phyloP scores from a whole-genome alignment of 2,329 filamentous ascomycete genomes.

The Epicoccum sorghinum region DNA sequence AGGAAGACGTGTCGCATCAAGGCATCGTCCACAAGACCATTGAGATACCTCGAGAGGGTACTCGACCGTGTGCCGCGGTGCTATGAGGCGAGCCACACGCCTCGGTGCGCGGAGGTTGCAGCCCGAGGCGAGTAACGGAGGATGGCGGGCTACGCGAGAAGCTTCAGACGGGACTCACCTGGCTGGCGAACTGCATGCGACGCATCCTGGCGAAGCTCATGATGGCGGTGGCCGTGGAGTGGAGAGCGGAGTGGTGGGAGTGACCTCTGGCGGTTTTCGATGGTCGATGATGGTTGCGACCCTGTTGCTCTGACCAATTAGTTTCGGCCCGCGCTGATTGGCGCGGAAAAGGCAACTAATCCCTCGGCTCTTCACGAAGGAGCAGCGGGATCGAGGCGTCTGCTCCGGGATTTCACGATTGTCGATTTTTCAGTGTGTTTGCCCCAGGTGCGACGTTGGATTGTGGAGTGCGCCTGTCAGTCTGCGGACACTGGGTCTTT shows the following conservation, averaged over 20 bases:
- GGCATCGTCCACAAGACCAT: neutral
- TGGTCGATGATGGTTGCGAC: slow-evolving; percentile 31
- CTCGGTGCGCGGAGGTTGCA: slow-evolving; percentile 34
- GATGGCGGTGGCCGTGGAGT: slow-evolving; percentile 38
- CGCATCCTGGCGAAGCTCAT: slow-evolving; percentile 50
- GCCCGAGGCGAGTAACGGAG: slow-evolving; percentile 21
- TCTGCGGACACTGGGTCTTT: neutral
- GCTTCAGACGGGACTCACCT: slow-evolving; percentile 38
- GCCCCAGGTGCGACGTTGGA: slow-evolving; percentile 11
- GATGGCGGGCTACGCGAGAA: slow-evolving; percentile 18
- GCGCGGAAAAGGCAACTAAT: slow-evolving; percentile 19
- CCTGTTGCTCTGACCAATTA: slow-evolving; percentile 23
- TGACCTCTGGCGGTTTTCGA: slow-evolving; percentile 32
- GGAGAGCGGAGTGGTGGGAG: slow-evolving; percentile 31
- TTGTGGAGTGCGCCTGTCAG: neutral
- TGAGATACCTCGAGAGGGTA: neutral
- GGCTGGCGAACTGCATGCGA: slow-evolving; percentile 47
- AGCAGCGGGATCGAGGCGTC: slow-evolving; percentile 17
- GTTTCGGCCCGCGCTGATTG: slow-evolving; percentile 32
- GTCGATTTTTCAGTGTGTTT: slow-evolving; percentile 8
- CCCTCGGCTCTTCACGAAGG: slow-evolving; percentile 34
- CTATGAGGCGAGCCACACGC: slow-evolving; percentile 33
- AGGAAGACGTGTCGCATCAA: neutral
- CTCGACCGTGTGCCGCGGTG: slow-evolving; percentile 18
- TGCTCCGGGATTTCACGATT: slow-evolving; percentile 35